phyloP scores from a whole-genome alignment of 345 rosid species.

The Brassica cretica region DNA sequence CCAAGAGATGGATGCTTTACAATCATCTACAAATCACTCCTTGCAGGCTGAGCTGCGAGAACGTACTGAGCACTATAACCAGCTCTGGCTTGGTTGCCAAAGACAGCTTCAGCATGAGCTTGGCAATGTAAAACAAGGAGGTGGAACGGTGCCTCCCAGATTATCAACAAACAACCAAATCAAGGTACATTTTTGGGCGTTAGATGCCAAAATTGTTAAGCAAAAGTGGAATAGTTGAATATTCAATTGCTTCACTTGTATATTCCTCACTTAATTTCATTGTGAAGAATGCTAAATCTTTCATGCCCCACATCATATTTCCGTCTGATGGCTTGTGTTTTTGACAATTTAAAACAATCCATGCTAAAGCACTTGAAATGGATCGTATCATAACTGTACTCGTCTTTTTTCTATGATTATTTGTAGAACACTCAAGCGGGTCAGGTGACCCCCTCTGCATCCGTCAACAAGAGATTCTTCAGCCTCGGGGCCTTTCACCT shows the following conservation, averaged over 20 bases:
- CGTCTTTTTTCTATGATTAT: slow-evolving; percentile 1
- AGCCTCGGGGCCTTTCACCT: slow-evolving; percentile 60
- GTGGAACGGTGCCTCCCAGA: slow-evolving; percentile 57
- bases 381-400: not conserved
- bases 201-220: not conserved
- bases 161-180: slow-evolving; percentile 52
- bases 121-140: slow-evolving; percentile 71
- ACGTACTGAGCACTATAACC: slow-evolving; percentile 80
- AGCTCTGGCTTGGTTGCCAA: slow-evolving; percentile 91
- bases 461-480: slow-evolving; percentile 74
- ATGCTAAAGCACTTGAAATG: slow-evolving; percentile 5
- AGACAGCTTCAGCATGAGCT: slow-evolving; percentile 95
- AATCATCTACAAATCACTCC: slow-evolving; percentile 59
- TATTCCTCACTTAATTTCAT: too few relatives aligned
- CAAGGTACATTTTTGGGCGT: slow-evolving; percentile 26
- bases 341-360: too few relatives aligned
- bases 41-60: slow-evolving; percentile 82
- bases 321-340: too few relatives aligned
- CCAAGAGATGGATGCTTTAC: not conserved
- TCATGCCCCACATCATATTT: too few relatives aligned
- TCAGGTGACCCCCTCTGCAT: slow-evolving; percentile 73
- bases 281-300: too few relatives aligned
- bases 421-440: slow-evolving; percentile 65
- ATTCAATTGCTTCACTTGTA: not conserved
- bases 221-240: not conserved